Conservation (phyloP, 331 rosid genomes). For the Phaseolus coccineus region DNA sequence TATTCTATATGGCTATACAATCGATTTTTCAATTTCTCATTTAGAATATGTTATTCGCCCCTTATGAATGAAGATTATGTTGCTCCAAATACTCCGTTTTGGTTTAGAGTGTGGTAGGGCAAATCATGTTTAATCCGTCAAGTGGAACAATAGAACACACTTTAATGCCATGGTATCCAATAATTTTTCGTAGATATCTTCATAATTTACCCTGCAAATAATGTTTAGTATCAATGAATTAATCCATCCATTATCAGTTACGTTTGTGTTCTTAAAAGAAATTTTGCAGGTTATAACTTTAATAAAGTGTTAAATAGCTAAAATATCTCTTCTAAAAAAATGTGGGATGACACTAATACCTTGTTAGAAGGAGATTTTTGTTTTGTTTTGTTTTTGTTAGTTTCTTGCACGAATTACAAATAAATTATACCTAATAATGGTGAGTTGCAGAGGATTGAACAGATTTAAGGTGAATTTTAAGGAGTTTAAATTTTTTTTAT, state of each 20-base stretch:
- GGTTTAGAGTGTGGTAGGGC: neutral
- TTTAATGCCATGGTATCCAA: too few species aligned
- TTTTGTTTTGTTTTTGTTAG: too few species aligned
- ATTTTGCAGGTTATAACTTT: neutral
- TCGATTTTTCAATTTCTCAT: neutral
- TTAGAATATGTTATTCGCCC: neutral
- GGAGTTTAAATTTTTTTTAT: too few species aligned
- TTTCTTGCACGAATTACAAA: too few species aligned
- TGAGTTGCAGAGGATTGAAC: too few species aligned
- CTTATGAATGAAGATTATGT: neutral
- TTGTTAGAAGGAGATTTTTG: too few species aligned
- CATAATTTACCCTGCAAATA: neutral
- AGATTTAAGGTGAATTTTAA: neutral
- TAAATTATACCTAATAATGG: too few species aligned
- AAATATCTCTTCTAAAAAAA: too few species aligned
- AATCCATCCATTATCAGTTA: neutral
- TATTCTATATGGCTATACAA: constrained; percentile 4
- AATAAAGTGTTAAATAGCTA: too few species aligned
- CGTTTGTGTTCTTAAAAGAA: neutral
- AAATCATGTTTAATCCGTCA: too few species aligned
- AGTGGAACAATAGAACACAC: too few species aligned
- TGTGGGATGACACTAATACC: neutral
- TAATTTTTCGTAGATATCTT: neutral
- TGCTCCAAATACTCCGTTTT: neutral
- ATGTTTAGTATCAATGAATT: neutral